Base-by-base conservation (phyloP, 2,329 filamentous ascomycete species). In the Pseudogymnoascus sp. region DNA sequence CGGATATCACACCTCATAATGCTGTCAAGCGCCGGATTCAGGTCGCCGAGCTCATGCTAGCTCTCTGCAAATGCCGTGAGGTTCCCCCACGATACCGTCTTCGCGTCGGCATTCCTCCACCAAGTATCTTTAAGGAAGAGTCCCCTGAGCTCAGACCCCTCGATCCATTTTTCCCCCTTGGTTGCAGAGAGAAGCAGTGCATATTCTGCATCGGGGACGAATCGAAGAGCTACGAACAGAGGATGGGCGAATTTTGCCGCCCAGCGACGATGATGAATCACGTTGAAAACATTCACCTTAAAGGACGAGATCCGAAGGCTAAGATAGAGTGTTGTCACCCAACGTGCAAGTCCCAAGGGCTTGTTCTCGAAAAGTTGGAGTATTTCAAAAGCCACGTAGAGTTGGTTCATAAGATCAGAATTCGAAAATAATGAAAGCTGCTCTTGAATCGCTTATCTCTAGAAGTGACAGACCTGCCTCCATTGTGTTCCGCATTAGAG, bases 191-290 rank as follows among this genome's bases (percentile, higher is more conserved):
- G 41, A 56, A 35, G 33, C 33, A 35, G 33, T 35, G 33, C 33
- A 11, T 4, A 14, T 35, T 35, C 33, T 35, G 4, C 33, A 66
- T 67, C 61, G 22, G 60, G 26, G 63, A 68, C 31, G 61, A 65
- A 63, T 65, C 59, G 35, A 63, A 59, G 46, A 67, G 64, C 64
- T 67, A 66, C 50, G 62, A 65, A 62, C 43, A 65, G 33, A 50
- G 63, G 53, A 68, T 63, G 40, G 59, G 53, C 35, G 62, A 63
- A 62, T 68, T 68, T 60, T 64, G 43, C 61, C 46, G 37, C 63
- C 59, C 50, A 65, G 22, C 37, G 31, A 67, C 65, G 46, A 19
- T 19, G 2, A 19, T 19, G 2, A 19, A 19, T 19, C 2, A 19
- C 19, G 2, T 19, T 19, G 2, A 19, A 19, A 19, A 2, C 19